Conservation (phyloP, 2,329 filamentous ascomycete species). For the Pseudogymnoascus sp. region DNA sequence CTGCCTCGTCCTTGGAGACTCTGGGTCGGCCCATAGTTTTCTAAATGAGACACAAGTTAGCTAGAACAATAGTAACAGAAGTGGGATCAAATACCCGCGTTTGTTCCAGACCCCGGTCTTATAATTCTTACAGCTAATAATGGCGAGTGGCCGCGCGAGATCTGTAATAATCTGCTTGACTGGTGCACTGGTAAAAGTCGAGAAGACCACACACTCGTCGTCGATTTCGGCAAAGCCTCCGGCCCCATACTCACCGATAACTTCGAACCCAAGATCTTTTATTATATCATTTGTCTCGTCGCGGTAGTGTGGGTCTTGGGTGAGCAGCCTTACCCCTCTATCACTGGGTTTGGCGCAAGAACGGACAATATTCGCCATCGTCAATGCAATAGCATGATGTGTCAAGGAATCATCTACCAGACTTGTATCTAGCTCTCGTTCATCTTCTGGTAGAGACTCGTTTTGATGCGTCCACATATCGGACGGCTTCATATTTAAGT, state of each 20-base stretch:
- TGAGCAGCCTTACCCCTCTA: slow-evolving; percentile 15
- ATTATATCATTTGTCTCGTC: slow-evolving; percentile 16
- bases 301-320: slow-evolving; percentile 22
- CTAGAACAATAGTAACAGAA: slow-evolving; percentile 7
- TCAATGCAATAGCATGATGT: slow-evolving; percentile 21
- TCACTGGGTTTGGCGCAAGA: not conserved
- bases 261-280: slow-evolving; percentile 19
- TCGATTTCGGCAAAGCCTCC: slow-evolving; percentile 31
- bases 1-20: slow-evolving; percentile 19
- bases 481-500: slow-evolving; percentile 17
- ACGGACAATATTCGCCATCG: slow-evolving; percentile 18
- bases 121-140: slow-evolving; percentile 4
- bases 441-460: slow-evolving; percentile 11
- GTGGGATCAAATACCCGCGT: not conserved
- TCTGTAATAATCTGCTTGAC: slow-evolving; percentile 33
- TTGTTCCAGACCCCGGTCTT: slow-evolving; percentile 6
- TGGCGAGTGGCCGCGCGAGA: slow-evolving; percentile 25
- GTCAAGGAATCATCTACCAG: slow-evolving; percentile 12
- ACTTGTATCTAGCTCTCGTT: slow-evolving; percentile 15
- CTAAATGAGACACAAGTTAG: slow-evolving; percentile 15
- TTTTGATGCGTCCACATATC: slow-evolving; percentile 19
- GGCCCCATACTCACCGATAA: slow-evolving; percentile 21
- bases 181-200: slow-evolving; percentile 26
- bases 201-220: slow-evolving; percentile 31
- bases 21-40: slow-evolving; percentile 15